Conservation (phyloP, 2,329 filamentous ascomycete species). For the Clarireedia hainanense region DNA sequence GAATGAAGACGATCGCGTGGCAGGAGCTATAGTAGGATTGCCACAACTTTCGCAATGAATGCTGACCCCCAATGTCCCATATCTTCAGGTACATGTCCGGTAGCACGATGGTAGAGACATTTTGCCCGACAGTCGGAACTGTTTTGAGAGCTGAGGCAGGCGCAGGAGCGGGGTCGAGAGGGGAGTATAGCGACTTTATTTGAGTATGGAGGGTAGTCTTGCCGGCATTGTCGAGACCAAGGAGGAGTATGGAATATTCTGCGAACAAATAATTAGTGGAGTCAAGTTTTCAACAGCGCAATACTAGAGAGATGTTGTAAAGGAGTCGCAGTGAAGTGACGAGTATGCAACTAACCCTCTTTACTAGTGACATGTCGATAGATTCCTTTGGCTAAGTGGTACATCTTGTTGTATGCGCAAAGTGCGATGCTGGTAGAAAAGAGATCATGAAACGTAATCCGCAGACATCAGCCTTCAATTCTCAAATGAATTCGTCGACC, state of each 20-base stretch:
- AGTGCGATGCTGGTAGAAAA: not conserved
- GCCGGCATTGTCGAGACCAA: conserved; percentile 95
- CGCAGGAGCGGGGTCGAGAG: conserved; percentile 49
- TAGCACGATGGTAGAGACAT: conserved; percentile 84
- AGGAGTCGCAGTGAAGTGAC: not conserved
- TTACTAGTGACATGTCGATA: conserved; percentile 96
- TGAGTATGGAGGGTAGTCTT: conserved; percentile 98
- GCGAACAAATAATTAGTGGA: not conserved
- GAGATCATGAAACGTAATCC: not conserved
- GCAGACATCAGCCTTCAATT: not conserved
- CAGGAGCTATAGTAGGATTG: conserved; percentile 91
- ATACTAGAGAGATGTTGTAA: not conserved
- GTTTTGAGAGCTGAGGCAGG: conserved; percentile 63
- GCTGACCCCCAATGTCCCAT: conserved; percentile 95
- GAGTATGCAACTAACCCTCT: conserved; percentile 56
- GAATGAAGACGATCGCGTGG: conserved; percentile 96
- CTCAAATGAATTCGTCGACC: not conserved
- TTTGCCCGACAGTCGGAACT: conserved; percentile 94
- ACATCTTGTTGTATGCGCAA: conserved; percentile 49
- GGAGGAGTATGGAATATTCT: conserved; percentile 96
- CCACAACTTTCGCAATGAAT: conserved; percentile 83
- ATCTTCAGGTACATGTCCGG: conserved; percentile 97
- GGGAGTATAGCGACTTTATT: conserved; percentile 80
- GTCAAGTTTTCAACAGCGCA: not conserved
- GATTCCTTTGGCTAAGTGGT: conserved; percentile 89